Evolutionary conservation across 169 alveolate genomes (phyloP), one percentile per base, ranked within the genome.

Genomic region (Eimeria acervulina): DNA sequence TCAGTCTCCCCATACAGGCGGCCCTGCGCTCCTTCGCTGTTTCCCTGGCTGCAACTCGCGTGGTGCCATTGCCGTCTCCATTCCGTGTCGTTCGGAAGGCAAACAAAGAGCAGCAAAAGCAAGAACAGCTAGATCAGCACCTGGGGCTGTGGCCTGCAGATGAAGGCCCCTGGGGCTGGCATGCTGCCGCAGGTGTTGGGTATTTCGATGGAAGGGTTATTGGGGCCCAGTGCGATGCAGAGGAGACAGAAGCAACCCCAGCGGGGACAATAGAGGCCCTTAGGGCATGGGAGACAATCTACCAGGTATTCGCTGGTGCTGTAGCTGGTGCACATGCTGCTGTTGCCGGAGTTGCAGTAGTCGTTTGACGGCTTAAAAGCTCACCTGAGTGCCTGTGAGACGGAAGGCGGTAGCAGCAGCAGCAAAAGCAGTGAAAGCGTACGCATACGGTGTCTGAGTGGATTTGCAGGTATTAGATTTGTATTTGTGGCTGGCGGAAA

Each of bases 21-120:
- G 96, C 96, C 12, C 63, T 81, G 78, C 66, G 96, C 8, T 78
- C 93, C 47, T 93, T 93, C n/a, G 96, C 96, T 26, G 93, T 80
- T 19, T 72, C 90, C 83, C 88, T 93, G 70, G 80, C 89, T 21
- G 78, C 96, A n/a, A 78, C 93, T 26, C 52, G 96, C 10, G 51
- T 81, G 44, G 96, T 78, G 93, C 92, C 87, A 61, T 61, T 93
- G 87, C 96, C 96, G 3, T 76, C 83, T 28, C 90, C 87, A 33
- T 81, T 91, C 52, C 95, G 90, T 59, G 44, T 84, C n/a, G 93
- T 91, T 59, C 90, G 31, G 61, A 70, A 28, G 12, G 26, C 44
- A 44, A 84, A 33, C 36, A 70, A n/a, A 44, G n/a, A 44, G 36
- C 89, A 66, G 6, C 85, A 66, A 52, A 38, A 28, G 70, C 47